These are phyloP conservation scores for Schizophyllum commune DNA, from an alignment of 1,284 basidiomycete species.

Conservation along the genomic window DNA sequence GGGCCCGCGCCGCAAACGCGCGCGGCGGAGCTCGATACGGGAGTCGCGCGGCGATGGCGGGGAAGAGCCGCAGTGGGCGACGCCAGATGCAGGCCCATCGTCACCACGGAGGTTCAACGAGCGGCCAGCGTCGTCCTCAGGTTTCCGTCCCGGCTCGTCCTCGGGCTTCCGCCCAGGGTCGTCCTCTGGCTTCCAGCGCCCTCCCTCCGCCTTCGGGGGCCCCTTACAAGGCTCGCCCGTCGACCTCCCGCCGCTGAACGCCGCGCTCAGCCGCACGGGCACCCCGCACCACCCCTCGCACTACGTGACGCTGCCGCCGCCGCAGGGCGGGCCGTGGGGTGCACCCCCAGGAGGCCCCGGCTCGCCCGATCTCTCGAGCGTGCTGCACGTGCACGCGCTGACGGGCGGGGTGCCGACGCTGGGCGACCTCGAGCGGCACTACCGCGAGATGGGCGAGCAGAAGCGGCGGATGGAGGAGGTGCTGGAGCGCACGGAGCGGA, in stretches of 20 bases:
- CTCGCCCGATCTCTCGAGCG: conserved; percentile 18
- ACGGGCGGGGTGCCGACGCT: conserved; percentile 40
- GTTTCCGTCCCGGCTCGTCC: neutral
- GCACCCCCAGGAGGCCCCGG: conserved; percentile 1
- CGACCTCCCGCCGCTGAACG: conserved; percentile 12
- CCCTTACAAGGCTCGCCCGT: conserved; percentile 7
- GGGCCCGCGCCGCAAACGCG: conserved; percentile 12
- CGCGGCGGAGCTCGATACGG: conserved; percentile 1
- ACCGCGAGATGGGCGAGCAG: conserved; percentile 51
- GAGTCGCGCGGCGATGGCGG: conserved; percentile 1
- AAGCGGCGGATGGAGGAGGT: conserved; percentile 59
- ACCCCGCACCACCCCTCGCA: neutral
- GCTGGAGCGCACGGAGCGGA: conserved; percentile 61
- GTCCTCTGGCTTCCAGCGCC: neutral
- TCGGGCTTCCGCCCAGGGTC: neutral
- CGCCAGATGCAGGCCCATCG: conserved; percentile 7
- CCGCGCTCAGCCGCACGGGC: conserved; percentile 17
- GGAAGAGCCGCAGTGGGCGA: conserved; percentile 15
- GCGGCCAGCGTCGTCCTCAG: neutral
- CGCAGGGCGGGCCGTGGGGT: conserved; percentile 4
- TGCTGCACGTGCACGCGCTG: conserved; percentile 24
- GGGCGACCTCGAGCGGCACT: conserved; percentile 62
- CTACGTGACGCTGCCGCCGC: conserved; percentile 8
- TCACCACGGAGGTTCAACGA: neutral
- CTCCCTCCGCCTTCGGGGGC: neutral